phyloP scores from a whole-genome alignment of 306 rosid species.

The Pterocarpus macrocarpus region DNA sequence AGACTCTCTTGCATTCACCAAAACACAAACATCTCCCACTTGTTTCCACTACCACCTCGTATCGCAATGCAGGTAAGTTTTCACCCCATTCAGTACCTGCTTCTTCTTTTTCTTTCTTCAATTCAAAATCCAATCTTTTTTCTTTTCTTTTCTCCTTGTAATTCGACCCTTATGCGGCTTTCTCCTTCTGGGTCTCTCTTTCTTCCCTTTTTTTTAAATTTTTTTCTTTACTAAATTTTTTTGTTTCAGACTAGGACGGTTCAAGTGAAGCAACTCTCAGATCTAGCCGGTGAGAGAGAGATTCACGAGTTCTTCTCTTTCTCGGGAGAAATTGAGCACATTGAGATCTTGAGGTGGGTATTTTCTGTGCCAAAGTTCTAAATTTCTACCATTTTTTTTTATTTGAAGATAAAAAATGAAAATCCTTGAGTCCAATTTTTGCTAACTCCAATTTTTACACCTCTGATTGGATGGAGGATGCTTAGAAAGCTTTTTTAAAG shows the following conservation, averaged over 20 bases:
- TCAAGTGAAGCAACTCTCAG: constrained; percentile 83
- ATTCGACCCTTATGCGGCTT: constrained; percentile 14
- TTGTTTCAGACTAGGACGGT: constrained; percentile 76
- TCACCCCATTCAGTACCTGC: neutral
- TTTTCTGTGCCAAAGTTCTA: neutral
- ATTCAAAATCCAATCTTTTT: constrained; percentile 34
- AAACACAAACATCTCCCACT: neutral
- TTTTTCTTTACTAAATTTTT: neutral
- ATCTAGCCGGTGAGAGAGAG: constrained; percentile 95
- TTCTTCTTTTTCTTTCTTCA: constrained; percentile 13
- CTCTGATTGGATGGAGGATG: constrained; percentile 32
- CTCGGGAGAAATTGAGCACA: constrained; percentile 87
- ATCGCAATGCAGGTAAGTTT: constrained; percentile 50
- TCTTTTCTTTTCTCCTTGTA: neutral
- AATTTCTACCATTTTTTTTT: neutral
- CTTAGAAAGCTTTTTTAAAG: constrained; percentile 18
- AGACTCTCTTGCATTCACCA: neutral
- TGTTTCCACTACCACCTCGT: neutral
- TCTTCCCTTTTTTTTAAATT: neutral
- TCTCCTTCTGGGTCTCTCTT: constrained; percentile 25
- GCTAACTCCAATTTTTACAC: neutral
- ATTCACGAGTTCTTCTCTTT: constrained; percentile 94
- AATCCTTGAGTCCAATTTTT: constrained; percentile 27
- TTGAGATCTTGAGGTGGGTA: constrained; percentile 75
- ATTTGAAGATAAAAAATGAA: neutral